phyloP scores from a whole-genome alignment of 2,329 filamentous ascomycete species.

The Penicillium sp. region DNA sequence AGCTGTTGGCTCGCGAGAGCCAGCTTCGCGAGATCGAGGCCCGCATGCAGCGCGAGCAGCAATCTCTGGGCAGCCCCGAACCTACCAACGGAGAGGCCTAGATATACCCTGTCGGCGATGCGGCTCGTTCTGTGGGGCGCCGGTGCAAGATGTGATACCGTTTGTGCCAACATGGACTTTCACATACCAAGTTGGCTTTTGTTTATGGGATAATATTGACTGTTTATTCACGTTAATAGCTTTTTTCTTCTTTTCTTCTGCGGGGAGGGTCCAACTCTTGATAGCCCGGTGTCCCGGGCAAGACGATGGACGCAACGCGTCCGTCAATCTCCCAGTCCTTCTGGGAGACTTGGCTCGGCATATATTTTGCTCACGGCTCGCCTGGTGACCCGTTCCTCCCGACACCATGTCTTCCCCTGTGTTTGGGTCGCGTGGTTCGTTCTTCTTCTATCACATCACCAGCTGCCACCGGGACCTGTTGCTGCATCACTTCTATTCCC shows the following conservation, averaged over 20 bases:
- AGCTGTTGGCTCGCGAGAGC: conserved; percentile 93
- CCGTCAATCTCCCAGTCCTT: conserved; percentile 5
- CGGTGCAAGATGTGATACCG: conserved; percentile 34
- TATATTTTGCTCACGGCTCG: conserved; percentile 6
- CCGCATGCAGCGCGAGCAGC: conserved; percentile 86
- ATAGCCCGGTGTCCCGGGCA: conserved; percentile 34
- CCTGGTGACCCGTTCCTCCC: conserved; percentile 7
- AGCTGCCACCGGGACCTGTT: conserved; percentile 20
- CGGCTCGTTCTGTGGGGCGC: conserved; percentile 31
- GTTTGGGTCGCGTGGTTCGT: conserved; percentile 12
- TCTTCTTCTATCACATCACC: conserved; percentile 14
- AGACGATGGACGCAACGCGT: conserved; percentile 26
- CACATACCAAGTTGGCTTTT: conserved; percentile 37
- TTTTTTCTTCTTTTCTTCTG: conserved; percentile 29
- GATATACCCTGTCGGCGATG: conserved; percentile 31
- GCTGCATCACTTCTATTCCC: conserved; percentile 26
- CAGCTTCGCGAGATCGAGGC: conserved; percentile 99
- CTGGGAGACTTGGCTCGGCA: conserved; percentile 17
- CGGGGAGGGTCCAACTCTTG: conserved; percentile 23
- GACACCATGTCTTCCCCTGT: conserved; percentile 5
- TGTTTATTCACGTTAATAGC: conserved; percentile 45
- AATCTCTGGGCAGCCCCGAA: conserved; percentile 50
- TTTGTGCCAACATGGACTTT: conserved; percentile 40
- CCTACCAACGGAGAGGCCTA: conserved; percentile 41
- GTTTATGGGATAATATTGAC: conserved; percentile 44